Percentiles rank a stretch among this genome's conserved stretches.
phyloP scores from a whole-genome alignment of 2,329 filamentous ascomycete species.

The Diplodia intermedia region DNA sequence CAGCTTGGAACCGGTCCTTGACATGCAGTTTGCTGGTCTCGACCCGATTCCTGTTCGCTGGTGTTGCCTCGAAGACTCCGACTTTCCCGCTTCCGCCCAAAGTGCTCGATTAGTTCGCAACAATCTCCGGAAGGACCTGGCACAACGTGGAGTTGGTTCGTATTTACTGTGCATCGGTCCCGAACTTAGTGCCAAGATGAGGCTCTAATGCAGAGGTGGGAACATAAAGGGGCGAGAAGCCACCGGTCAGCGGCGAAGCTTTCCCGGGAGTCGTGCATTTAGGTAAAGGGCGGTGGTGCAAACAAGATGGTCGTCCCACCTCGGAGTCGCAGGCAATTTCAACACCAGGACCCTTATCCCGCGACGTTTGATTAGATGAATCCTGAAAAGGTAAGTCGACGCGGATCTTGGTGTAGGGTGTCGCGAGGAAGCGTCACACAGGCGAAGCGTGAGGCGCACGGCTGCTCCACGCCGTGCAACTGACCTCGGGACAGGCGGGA shows the following conservation, averaged over 20 bases:
- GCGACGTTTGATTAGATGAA: conserved; percentile 15
- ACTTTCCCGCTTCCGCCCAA: neutral
- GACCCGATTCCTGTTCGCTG: neutral
- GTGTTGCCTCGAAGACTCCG: neutral
- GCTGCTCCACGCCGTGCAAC: neutral
- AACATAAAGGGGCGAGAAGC: neutral
- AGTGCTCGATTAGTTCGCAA: neutral
- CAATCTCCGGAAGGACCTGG: conserved; percentile 24
- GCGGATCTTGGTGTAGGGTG: conserved; percentile 11
- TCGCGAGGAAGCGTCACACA: conserved; percentile 14
- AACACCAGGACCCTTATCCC: neutral
- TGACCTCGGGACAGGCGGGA: conserved; percentile 13
- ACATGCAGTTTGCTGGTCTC: neutral
- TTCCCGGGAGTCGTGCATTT: neutral
- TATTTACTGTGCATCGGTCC: conserved; percentile 1
- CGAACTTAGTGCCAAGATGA: neutral
- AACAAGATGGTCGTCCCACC: neutral
- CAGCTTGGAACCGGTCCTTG: neutral
- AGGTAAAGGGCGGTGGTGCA: conserved; percentile 10
- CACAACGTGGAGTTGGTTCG: conserved; percentile 1
- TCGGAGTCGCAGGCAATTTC: neutral
- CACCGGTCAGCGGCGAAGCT: neutral
- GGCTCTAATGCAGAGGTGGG: neutral
- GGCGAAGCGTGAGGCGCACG: conserved; percentile 13
- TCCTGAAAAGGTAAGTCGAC: neutral